Evolutionary conservation across 2,329 filamentous ascomycete species (phyloP).

Genomic region (Lachnellula cervina): DNA sequence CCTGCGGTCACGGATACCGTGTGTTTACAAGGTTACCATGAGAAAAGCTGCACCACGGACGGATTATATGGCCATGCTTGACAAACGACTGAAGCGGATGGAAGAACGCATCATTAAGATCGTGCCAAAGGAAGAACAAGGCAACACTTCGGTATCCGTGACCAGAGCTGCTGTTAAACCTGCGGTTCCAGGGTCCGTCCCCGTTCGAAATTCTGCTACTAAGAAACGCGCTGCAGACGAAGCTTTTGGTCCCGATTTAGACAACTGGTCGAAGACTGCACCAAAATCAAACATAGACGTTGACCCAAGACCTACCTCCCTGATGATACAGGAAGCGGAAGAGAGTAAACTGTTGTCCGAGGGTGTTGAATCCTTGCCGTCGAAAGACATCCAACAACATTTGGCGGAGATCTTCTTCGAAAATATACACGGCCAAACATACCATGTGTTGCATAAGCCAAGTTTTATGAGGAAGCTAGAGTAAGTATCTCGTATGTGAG

Average conservation of each 20-base stretch:
- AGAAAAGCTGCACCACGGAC: slow-evolving; percentile 90
- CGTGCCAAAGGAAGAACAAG: slow-evolving; percentile 80
- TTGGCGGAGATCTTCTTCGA: slow-evolving; percentile 94
- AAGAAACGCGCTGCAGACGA: slow-evolving; percentile 85
- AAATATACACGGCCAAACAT: slow-evolving; percentile 90
- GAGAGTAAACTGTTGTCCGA: slow-evolving; percentile 76
- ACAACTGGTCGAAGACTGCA: slow-evolving; percentile 68
- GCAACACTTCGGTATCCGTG: slow-evolving; percentile 57
- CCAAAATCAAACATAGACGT: slow-evolving; percentile 45
- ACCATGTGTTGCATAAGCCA: slow-evolving; percentile 90
- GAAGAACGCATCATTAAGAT: slow-evolving; percentile 96
- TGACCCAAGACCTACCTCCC: slow-evolving; percentile 46
- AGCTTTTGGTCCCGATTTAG: slow-evolving; percentile 77
- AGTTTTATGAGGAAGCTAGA: slow-evolving; percentile 88
- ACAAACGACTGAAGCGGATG: slow-evolving; percentile 94
- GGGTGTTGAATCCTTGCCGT: slow-evolving; percentile 75
- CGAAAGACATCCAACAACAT: slow-evolving; percentile 86
- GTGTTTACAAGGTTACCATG: slow-evolving; percentile 95
- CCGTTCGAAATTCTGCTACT: slow-evolving; percentile 46
- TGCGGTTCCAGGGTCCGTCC: slow-evolving; percentile 52
- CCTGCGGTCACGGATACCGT: slow-evolving; percentile 84
- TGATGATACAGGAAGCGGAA: slow-evolving; percentile 60
- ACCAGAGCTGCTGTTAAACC: slow-evolving; percentile 83
- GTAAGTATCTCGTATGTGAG: slow-evolving; percentile 39
- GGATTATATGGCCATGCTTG: slow-evolving; percentile 98